These are phyloP conservation scores for Bimuria novae-zelandiae DNA, from an alignment of 2,329 filamentous ascomycete genomes.

Conservation along the genomic window DNA sequence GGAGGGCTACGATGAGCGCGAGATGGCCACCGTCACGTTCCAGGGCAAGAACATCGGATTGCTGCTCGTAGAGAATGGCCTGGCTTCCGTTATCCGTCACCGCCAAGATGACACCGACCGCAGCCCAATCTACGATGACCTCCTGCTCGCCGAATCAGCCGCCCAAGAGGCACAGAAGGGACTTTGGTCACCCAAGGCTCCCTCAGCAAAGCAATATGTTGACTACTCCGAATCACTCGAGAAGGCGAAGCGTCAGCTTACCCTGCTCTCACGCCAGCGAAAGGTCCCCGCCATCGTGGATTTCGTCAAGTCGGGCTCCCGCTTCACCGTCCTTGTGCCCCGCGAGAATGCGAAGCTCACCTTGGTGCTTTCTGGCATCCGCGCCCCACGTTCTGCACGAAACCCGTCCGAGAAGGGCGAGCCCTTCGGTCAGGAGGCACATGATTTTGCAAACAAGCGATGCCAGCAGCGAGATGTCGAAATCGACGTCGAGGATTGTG, in stretches of 20 bases:
- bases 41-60: constrained; percentile 88
- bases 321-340: constrained; percentile 90
- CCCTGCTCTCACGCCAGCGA: constrained; percentile 85
- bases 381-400: constrained; percentile 83
- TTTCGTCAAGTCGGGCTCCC: constrained; percentile 95
- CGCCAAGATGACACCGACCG: constrained; percentile 93
- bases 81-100: constrained; percentile 92
- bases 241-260: constrained; percentile 93
- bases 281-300: constrained; percentile 92
- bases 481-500: constrained; percentile 90
- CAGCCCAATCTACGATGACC: constrained; percentile 90
- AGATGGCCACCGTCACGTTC: constrained; percentile 85
- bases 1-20: constrained; percentile 90
- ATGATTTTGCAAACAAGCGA: constrained; percentile 85
- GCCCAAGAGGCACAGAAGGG: constrained; percentile 90
- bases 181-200: constrained; percentile 90
- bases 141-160: constrained; percentile 75
- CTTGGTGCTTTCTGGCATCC: constrained; percentile 90
- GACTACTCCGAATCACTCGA: constrained; percentile 93
- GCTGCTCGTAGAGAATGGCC: constrained; percentile 86
- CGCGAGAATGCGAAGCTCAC: constrained; percentile 94
- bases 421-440: constrained; percentile 92
- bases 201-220: constrained; percentile 78
- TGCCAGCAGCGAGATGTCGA: constrained; percentile 95
- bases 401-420: constrained; percentile 81